Evolutionary conservation across 495 filamentous ascomycete genomes (phyloP).

Genomic region (Aspergillus affinis): DNA sequence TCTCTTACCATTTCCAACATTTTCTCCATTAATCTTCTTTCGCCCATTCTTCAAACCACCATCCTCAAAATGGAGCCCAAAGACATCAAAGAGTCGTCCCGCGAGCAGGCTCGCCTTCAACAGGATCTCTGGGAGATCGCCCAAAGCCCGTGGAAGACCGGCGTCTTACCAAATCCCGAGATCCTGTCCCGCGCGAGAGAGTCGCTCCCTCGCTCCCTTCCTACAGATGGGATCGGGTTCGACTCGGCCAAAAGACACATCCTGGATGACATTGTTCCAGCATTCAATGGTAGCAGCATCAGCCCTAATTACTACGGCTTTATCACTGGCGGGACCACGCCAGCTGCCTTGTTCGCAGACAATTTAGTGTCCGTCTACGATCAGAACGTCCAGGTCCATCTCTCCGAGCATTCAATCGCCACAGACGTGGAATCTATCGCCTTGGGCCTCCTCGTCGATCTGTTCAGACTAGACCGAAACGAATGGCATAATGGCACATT

Average conservation of each 20-base stretch:
- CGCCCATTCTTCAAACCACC: background rate
- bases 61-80: conserved; percentile 11
- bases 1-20: background rate
- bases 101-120: conserved; percentile 27
- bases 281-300: conserved; percentile 60
- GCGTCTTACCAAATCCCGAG: conserved; percentile 36
- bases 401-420: conserved; percentile 69
- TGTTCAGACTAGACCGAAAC: conserved; percentile 60
- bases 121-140: conserved; percentile 38
- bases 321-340: conserved; percentile 78
- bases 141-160: conserved; percentile 31
- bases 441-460: conserved; percentile 63
- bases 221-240: conserved; percentile 44
- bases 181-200: conserved; percentile 34
- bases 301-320: conserved; percentile 81
- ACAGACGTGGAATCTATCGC: conserved; percentile 75
- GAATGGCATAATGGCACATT: conserved; percentile 61
- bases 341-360: conserved; percentile 82
- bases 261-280: conserved; percentile 61
- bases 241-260: conserved; percentile 50
- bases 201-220: conserved; percentile 41
- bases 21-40: background rate
- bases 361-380: conserved; percentile 74
- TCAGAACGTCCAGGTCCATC: conserved; percentile 83
- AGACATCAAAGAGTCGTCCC: conserved; percentile 9